Conservation (phyloP, 345 rosid species). For the Eucalyptus erythrocorys region DNA sequence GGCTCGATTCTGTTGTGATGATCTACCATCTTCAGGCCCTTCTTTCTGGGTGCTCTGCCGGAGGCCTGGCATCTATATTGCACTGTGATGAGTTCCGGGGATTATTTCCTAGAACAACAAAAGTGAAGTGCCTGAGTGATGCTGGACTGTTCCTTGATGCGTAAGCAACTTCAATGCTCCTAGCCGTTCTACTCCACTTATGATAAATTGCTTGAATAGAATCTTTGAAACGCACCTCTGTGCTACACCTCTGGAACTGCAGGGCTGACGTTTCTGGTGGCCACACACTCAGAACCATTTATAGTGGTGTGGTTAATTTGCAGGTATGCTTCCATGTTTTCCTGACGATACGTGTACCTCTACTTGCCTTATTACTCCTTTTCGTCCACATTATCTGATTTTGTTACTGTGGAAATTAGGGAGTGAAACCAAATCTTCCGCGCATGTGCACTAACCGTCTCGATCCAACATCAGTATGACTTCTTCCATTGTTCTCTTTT, state of each 20-base stretch:
- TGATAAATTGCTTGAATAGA: not conserved
- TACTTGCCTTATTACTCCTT: not conserved
- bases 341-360: not conserved
- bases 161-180: constrained; percentile 19
- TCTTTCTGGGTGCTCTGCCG: constrained; percentile 97
- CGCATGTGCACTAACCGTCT: constrained; percentile 67
- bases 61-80: constrained; percentile 84
- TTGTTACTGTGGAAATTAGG: constrained; percentile 18
- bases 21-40: constrained; percentile 43
- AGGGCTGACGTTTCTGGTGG: constrained; percentile 87
- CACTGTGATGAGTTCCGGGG: constrained; percentile 82
- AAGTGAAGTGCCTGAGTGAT: constrained; percentile 93
- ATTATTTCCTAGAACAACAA: constrained; percentile 46
- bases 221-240: not conserved
- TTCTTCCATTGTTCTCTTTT: not conserved
- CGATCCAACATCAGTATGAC: constrained; percentile 74
- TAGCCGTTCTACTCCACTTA: not conserved
- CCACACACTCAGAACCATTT: constrained; percentile 60
- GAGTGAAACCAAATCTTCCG: constrained; percentile 42
- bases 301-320: constrained; percentile 66
- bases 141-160: constrained; percentile 93
- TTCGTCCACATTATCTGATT: not conserved
- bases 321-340: constrained; percentile 36
- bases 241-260: not conserved
- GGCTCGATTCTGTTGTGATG: not conserved